Percentiles rank a stretch among this genome's conserved stretches.
phyloP scores from a whole-genome alignment of 257 asterid species.

The Solanum bukasovii region DNA sequence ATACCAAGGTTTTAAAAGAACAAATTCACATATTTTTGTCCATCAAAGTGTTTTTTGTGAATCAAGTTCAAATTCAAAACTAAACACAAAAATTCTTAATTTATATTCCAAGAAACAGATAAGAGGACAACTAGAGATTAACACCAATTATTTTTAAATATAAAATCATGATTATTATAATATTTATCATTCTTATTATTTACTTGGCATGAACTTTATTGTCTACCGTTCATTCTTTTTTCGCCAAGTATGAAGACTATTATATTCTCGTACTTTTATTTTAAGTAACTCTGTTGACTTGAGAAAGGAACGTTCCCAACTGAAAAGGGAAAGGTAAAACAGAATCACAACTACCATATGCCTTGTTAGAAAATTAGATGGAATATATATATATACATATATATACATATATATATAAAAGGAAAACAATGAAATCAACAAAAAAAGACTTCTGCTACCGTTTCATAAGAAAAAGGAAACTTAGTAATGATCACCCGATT shows the following conservation, averaged over 20 bases:
- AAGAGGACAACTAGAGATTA: not conserved
- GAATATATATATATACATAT: too few relatives aligned
- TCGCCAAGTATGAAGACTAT: not conserved
- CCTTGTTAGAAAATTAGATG: too few relatives aligned
- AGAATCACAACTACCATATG: not conserved
- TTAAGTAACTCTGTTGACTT: not conserved
- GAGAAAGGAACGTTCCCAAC: not conserved
- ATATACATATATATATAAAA: too few relatives aligned
- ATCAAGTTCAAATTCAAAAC: too few relatives aligned
- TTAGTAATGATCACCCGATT: too few relatives aligned
- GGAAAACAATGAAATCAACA: not conserved
- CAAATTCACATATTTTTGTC: too few relatives aligned
- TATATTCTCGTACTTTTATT: not conserved
- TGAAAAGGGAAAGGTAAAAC: not conserved
- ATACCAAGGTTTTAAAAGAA: too few relatives aligned
- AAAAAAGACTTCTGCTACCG: not conserved
- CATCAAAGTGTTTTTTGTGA: too few relatives aligned
- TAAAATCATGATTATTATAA: not conserved
- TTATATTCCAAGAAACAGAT: too few relatives aligned
- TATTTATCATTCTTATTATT: too few relatives aligned
- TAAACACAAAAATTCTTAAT: not conserved
- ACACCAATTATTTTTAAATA: too few relatives aligned
- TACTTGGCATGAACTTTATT: too few relatives aligned
- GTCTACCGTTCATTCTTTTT: not conserved
- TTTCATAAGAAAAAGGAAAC: not conserved